Conservation (phyloP, 805 yeast species). For the Hanseniaspora mollemarum region DNA sequence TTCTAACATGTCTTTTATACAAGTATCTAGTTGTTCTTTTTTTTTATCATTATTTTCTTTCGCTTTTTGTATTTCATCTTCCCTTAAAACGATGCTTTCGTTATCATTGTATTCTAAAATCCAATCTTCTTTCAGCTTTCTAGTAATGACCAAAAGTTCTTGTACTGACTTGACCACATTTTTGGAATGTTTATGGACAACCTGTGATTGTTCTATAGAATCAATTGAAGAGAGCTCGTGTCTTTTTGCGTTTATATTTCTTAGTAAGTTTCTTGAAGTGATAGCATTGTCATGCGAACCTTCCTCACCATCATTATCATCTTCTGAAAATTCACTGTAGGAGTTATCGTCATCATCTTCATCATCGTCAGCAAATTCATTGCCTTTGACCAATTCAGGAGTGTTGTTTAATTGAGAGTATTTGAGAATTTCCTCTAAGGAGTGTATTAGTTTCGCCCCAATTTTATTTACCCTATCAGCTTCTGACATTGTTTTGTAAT, state of each 20-base stretch:
- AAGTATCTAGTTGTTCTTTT: background rate
- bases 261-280: conserved; percentile 7
- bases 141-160: conserved; percentile 27
- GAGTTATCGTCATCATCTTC: conserved; percentile 2
- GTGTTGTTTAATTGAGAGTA: conserved; percentile 15
- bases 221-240: conserved; percentile 19
- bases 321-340: background rate
- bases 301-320: conserved; percentile 2
- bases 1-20: background rate
- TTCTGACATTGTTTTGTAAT: conserved; percentile 3
- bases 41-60: background rate
- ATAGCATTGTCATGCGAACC: background rate
- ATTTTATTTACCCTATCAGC: conserved; percentile 9
- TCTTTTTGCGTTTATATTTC: conserved; percentile 15
- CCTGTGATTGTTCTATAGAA: conserved; percentile 24
- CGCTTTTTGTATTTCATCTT: background rate
- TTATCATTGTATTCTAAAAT: conserved; percentile 19
- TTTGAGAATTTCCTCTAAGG: conserved; percentile 11
- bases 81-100: conserved; percentile 23
- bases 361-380: background rate
- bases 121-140: conserved; percentile 30
- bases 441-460: conserved; percentile 3
- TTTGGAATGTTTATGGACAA: conserved; percentile 16
- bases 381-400: conserved; percentile 7
- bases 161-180: conserved; percentile 25